Evolutionary conservation across 352 stramenopile genomes (phyloP).

Genomic region (Pythium utonaiense): DNA sequence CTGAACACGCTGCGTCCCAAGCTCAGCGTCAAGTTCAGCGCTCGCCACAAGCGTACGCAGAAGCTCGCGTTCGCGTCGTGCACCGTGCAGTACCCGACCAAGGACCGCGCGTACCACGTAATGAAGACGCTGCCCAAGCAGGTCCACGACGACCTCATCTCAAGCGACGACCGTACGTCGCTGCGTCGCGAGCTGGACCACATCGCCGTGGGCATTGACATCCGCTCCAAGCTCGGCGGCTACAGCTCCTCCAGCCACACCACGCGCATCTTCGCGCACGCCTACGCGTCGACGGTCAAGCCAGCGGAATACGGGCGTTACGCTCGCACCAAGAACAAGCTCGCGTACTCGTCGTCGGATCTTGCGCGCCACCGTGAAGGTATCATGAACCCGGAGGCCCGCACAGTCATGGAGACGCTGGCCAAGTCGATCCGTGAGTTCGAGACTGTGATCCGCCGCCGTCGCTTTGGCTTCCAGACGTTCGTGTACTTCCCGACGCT

Average conservation of each 20-base stretch:
- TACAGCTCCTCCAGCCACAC: conserved; percentile 33
- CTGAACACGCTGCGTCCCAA: conserved; percentile 20
- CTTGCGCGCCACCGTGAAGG: conserved; percentile 30
- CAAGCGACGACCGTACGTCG: conserved; percentile 43
- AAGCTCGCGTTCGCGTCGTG: conserved; percentile 52
- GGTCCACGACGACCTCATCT: conserved; percentile 48
- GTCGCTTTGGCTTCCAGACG: conserved; percentile 62
- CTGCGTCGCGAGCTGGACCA: conserved; percentile 54
- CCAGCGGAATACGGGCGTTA: conserved; percentile 31
- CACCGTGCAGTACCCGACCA: conserved; percentile 38
- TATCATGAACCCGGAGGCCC: conserved; percentile 49
- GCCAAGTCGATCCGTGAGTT: conserved; percentile 49
- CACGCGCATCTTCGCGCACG: conserved; percentile 51
- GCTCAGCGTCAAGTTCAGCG: conserved; percentile 12
- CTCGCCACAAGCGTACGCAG: conserved; percentile 38
- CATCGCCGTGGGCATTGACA: conserved; percentile 54
- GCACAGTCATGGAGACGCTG: conserved; percentile 38
- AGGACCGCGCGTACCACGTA: conserved; percentile 51
- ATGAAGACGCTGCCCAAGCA: conserved; percentile 62
- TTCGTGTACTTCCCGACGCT: conserved; percentile 55
- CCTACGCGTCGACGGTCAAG: conserved; percentile 48
- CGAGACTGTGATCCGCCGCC: conserved; percentile 53
- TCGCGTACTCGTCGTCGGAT: conserved; percentile 24
- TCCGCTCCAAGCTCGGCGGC: conserved; percentile 27
- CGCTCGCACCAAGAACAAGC: conserved; percentile 19